Evolutionary conservation across 805 yeast species (phyloP).

Genomic region (Kodamaea neixiangensis): DNA sequence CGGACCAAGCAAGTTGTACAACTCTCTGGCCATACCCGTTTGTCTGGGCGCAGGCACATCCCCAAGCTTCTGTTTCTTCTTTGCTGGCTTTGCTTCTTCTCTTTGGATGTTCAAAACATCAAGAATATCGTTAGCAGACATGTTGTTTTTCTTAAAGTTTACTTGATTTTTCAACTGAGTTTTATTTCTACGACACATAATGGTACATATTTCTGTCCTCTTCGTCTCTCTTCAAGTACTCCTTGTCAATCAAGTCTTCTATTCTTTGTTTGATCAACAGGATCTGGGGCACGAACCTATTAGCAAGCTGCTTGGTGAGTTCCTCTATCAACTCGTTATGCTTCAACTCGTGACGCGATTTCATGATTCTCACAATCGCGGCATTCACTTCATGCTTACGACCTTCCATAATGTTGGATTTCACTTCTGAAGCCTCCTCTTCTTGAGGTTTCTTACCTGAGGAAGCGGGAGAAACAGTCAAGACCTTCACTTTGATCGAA

Average conservation of each 20-base stretch:
- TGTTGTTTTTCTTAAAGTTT: conserved; percentile 5
- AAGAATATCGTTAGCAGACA: conserved; percentile 57
- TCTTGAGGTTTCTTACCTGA: conserved; percentile 36
- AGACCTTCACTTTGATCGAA: conserved; percentile 67
- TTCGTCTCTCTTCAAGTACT: conserved; percentile 73
- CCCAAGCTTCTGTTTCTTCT: conserved; percentile 40
- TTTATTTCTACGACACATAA: conserved; percentile 52
- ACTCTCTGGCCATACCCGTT: conserved; percentile 85
- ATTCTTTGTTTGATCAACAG: conserved; percentile 68
- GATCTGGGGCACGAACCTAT: conserved; percentile 71
- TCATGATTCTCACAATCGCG: conserved; percentile 86
- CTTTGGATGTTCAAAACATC: conserved; percentile 74
- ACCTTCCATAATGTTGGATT: conserved; percentile 59
- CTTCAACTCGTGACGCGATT: conserved; percentile 59
- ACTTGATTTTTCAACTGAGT: background rate
- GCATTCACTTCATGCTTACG: conserved; percentile 76
- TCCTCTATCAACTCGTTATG: conserved; percentile 72
- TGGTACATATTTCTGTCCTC: conserved; percentile 60
- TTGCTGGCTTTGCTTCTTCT: conserved; percentile 41
- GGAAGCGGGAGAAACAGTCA: conserved; percentile 53
- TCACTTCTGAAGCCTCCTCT: conserved; percentile 52
- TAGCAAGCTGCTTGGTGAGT: conserved; percentile 56
- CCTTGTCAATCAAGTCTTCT: conserved; percentile 76
- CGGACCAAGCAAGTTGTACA: conserved; percentile 85
- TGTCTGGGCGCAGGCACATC: conserved; percentile 27